A percentile compares a stretch with the other conserved stretches of the same genome.
Conservation (phyloP, 1,139 yeast species). For the Meyerozyma athensensis region DNA sequence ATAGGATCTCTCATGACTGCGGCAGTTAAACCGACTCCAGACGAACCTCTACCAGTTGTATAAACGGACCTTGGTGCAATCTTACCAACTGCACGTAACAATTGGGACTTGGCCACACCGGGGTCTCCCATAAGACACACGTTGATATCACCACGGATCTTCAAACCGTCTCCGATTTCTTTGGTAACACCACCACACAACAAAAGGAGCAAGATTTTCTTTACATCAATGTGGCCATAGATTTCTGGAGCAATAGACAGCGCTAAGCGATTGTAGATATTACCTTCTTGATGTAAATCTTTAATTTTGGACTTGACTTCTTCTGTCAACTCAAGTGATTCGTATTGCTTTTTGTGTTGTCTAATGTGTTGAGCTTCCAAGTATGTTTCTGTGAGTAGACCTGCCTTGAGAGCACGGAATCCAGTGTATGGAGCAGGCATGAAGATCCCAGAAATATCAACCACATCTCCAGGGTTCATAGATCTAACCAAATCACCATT, state of each 20-base stretch:
- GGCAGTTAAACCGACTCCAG: conserved; percentile 98
- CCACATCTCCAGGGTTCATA: conserved; percentile 91
- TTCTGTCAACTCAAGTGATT: conserved; percentile 53
- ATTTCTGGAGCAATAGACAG: conserved; percentile 96
- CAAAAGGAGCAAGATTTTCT: conserved; percentile 78
- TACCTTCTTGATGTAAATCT: conserved; percentile 50
- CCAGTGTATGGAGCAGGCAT: conserved; percentile 96
- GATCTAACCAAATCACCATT: conserved; percentile 87
- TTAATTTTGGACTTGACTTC: conserved; percentile 54
- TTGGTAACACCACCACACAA: conserved; percentile 96
- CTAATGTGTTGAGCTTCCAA: conserved; percentile 80
- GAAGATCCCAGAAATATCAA: conserved; percentile 87
- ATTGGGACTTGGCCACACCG: conserved; percentile 98
- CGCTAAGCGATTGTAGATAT: conserved; percentile 76
- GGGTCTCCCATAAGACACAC: conserved; percentile 99
- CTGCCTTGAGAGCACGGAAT: conserved; percentile 86
- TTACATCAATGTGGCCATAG: conserved; percentile 89
- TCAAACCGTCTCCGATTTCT: conserved; percentile 93
- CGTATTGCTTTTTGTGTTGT: conserved; percentile 89
- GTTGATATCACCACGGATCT: conserved; percentile 95
- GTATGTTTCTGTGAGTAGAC: conserved; percentile 89
- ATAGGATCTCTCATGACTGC: conserved; percentile 99
- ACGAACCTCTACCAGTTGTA: conserved; percentile 98
- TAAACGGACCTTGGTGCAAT: conserved; percentile 97
- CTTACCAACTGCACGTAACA: conserved; percentile 83